phyloP scores from a whole-genome alignment of 1,139 yeast genomes.

The Hemisphaericaspora lyxosophila region DNA sequence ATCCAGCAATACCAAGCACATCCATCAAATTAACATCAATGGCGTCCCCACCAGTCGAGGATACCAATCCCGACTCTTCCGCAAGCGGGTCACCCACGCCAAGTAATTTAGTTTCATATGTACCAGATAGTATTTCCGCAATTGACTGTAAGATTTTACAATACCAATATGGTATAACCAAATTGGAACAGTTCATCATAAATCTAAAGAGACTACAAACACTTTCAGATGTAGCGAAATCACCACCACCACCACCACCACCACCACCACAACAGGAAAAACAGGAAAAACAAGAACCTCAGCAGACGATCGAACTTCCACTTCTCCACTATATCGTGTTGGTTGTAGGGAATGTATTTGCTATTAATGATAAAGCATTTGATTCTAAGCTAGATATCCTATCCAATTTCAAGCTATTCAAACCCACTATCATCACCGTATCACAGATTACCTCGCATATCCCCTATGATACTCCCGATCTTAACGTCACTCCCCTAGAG shows the following conservation, averaged over 20 bases:
- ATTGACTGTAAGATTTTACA: constrained; percentile 29
- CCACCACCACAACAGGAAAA: constrained; percentile 5
- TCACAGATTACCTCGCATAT: constrained; percentile 40
- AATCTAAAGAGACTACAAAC: constrained; percentile 18
- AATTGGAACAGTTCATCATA: constrained; percentile 26
- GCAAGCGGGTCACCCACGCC: background rate
- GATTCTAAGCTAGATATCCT: constrained; percentile 43
- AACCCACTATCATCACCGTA: constrained; percentile 28
- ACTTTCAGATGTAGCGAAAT: constrained; percentile 1
- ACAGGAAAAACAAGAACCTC: background rate
- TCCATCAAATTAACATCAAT: background rate
- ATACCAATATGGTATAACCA: constrained; percentile 39
- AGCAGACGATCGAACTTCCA: constrained; percentile 18
- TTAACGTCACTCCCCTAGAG: constrained; percentile 27
- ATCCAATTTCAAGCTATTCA: constrained; percentile 40
- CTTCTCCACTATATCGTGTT: constrained; percentile 40
- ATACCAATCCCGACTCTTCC: background rate
- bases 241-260: too few species aligned
- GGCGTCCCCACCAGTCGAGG: background rate
- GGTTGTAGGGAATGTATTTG: constrained; percentile 45
- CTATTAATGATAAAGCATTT: constrained; percentile 49
- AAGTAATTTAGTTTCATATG: background rate
- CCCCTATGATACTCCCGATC: constrained; percentile 42
- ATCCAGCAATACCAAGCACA: too few species aligned
- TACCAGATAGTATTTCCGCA: constrained; percentile 12